phyloP scores from a whole-genome alignment of 768 basidiomycete genomes.

The Podaxis carcinomalis region DNA sequence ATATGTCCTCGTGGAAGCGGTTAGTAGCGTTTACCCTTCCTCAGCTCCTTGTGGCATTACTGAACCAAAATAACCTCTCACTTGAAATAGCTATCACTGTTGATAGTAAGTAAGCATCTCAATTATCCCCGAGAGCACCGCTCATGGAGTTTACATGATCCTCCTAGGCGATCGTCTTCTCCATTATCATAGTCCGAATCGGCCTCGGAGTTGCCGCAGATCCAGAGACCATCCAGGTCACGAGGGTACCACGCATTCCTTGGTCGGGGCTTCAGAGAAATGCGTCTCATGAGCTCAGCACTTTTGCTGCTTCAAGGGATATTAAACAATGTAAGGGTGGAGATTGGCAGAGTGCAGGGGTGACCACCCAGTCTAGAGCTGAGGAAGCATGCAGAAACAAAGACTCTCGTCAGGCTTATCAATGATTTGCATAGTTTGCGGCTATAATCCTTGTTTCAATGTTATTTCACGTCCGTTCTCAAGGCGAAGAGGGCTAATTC shows the following conservation, averaged over 20 bases:
- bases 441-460: background rate
- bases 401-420: background rate
- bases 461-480: background rate
- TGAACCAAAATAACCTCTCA: background rate
- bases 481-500: background rate
- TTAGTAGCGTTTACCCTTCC: no score
- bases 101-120: background rate
- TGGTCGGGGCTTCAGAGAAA: background rate
- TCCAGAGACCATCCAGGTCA: background rate
- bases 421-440: background rate
- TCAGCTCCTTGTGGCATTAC: background rate
- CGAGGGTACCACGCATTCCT: no score
- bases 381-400: background rate
- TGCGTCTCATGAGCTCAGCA: background rate
- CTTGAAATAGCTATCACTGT: background rate
- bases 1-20: background rate
- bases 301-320: background rate
- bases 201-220: background rate
- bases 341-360: background rate
- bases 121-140: no score
- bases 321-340: background rate
- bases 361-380: background rate
- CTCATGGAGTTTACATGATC: background rate
- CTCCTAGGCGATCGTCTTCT: background rate
- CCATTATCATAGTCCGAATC: background rate